These are phyloP conservation scores for Trichoderma gracile DNA, from an alignment of 2,329 filamentous ascomycete genomes.

Conservation along the genomic window DNA sequence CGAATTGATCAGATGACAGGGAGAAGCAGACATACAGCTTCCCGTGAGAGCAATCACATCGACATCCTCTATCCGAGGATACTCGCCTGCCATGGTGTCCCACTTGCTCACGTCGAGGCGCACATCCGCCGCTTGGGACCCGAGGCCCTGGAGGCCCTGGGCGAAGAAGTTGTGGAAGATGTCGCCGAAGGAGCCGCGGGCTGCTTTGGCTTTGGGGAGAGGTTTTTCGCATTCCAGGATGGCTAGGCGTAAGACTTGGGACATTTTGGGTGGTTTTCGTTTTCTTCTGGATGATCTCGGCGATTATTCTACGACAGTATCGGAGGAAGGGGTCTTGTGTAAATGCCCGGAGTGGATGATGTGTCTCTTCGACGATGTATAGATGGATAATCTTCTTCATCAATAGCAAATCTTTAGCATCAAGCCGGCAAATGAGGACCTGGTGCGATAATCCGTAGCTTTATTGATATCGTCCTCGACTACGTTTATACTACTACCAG, in stretches of 20 bases:
- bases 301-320: too few relatives aligned
- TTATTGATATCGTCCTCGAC: too few relatives aligned
- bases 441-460: too few relatives aligned
- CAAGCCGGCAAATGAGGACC: too few relatives aligned
- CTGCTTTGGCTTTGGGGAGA: neutral
- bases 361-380: too few relatives aligned
- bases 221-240: neutral
- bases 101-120: conserved; percentile 1
- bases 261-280: neutral
- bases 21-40: neutral
- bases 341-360: too few relatives aligned
- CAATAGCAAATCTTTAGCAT: too few relatives aligned
- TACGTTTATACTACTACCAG: too few relatives aligned
- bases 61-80: neutral
- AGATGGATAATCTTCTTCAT: too few relatives aligned
- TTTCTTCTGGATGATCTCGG: too few relatives aligned
- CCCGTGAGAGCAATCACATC: neutral
- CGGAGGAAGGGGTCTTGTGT: too few relatives aligned
- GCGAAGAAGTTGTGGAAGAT: conserved; percentile 1
- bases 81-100: neutral
- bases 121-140: neutral
- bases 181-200: neutral
- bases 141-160: neutral
- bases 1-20: too few relatives aligned
- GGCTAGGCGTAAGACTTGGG: neutral